phyloP scores from a whole-genome alignment of 1,139 yeast genomes.

The Pneumocystis murina region DNA sequence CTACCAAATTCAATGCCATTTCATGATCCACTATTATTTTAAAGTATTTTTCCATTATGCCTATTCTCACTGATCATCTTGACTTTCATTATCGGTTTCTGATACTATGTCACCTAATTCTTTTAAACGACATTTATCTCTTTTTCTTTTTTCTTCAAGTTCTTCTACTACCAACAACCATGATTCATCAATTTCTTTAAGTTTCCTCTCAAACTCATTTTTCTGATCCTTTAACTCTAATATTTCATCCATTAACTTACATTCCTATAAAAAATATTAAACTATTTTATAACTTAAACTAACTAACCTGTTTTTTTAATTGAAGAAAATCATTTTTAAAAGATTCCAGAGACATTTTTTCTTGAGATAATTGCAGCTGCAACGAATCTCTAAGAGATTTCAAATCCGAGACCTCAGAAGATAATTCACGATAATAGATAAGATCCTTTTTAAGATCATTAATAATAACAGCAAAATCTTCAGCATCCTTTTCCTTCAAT shows the following conservation, averaged over 20 bases:
- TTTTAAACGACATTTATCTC: constrained; percentile 3
- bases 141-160: constrained; percentile 8
- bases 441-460: background rate
- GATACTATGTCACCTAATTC: constrained; percentile 8
- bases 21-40: background rate
- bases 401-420: background rate
- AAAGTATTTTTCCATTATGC: background rate
- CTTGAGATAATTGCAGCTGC: background rate
- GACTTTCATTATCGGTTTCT: constrained; percentile 9
- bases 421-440: background rate
- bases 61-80: background rate
- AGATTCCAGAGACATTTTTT: background rate
- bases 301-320: background rate
- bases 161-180: constrained; percentile 9
- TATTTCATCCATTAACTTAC: constrained; percentile 8
- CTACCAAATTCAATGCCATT: background rate
- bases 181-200: constrained; percentile 4
- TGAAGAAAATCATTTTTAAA: background rate
- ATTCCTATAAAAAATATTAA: constrained; percentile 4
- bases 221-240: constrained; percentile 5
- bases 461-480: background rate
- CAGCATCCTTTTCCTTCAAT: background rate
- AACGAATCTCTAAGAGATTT: background rate
- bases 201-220: constrained; percentile 5
- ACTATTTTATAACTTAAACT: background rate